phyloP scores from a whole-genome alignment of 768 basidiomycete genomes.

The Paxillus rubicundulus region DNA sequence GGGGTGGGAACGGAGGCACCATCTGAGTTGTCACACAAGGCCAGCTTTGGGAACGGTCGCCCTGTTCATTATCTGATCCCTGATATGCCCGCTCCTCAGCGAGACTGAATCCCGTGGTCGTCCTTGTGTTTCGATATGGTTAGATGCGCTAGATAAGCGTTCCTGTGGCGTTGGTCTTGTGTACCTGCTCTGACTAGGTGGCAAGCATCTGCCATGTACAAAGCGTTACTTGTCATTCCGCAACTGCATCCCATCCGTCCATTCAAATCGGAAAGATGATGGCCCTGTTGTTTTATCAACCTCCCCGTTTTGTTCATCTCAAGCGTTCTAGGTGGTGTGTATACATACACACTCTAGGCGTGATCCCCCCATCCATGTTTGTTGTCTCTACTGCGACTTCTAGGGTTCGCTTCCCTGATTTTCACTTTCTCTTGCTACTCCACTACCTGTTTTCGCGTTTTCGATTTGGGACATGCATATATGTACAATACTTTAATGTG shows the following conservation, averaged over 20 bases:
- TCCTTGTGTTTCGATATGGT: neutral
- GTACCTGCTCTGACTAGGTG: neutral
- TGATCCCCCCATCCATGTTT: neutral
- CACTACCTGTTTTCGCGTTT: neutral
- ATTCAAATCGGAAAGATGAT: neutral
- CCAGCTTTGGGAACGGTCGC: conserved; percentile 44
- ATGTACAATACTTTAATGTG: neutral
- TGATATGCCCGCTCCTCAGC: conserved; percentile 46
- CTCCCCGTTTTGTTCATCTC: neutral
- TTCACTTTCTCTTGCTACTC: neutral
- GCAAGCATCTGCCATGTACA: neutral
- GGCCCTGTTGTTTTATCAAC: neutral
- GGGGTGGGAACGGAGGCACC: conserved; percentile 12
- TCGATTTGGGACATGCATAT: neutral
- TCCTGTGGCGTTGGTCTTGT: neutral
- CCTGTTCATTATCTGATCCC: conserved; percentile 59
- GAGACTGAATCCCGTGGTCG: conserved; percentile 19
- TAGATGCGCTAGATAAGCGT: neutral
- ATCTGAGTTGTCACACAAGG: conserved; percentile 37
- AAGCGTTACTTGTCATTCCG: neutral
- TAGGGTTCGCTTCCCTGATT: neutral
- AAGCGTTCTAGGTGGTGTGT: neutral
- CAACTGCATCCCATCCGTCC: neutral
- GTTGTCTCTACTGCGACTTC: neutral
- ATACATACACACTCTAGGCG: neutral